Evolutionary conservation across 176 grass and related monocot genomes (phyloP).

Genomic region (Triticum timopheevii): DNA sequence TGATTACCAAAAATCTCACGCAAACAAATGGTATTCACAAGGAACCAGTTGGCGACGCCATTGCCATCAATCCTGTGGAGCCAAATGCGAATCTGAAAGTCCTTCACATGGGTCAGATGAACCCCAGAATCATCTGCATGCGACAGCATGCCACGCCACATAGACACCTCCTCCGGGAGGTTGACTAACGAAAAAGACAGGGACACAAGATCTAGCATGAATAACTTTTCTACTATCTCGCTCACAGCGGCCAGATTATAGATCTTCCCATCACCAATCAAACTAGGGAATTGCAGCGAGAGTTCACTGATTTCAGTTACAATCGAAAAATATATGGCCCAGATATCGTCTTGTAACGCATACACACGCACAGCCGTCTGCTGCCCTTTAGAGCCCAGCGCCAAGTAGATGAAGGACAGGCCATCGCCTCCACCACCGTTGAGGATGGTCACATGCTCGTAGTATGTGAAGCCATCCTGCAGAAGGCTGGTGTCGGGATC

Average conservation of each 20-base stretch:
- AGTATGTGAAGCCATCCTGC: neutral
- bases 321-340: neutral
- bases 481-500: neutral
- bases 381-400: neutral
- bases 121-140: too few relatives aligned
- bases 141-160: too few relatives aligned
- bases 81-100: neutral
- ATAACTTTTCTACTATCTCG: neutral
- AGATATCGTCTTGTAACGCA: neutral
- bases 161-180: neutral
- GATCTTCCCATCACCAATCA: neutral
- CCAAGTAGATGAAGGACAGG: neutral
- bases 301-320: neutral
- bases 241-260: neutral
- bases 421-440: neutral
- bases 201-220: slow-evolving; percentile 3
- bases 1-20: too few relatives aligned
- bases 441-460: neutral
- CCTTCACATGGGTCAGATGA: too few relatives aligned
- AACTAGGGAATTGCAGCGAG: neutral
- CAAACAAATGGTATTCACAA: too few relatives aligned
- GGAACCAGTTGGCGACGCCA: too few relatives aligned
- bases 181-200: neutral
- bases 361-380: neutral
- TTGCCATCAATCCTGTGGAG: too few relatives aligned